Evolutionary conservation across 1,284 basidiomycete species (phyloP).

Genomic region (Sparassis latifolia): DNA sequence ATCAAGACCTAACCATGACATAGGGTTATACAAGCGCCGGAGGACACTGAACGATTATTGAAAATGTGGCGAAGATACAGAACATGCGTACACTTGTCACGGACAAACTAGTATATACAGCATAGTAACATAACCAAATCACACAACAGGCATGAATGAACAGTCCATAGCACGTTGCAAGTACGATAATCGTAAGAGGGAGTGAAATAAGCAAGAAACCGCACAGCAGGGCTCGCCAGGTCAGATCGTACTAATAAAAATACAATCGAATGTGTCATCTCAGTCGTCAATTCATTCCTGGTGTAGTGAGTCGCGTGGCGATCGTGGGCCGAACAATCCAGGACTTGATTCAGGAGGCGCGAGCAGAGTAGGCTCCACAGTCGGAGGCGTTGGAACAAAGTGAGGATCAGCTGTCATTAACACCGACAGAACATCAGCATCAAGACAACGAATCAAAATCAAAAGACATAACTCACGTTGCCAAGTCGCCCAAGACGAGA

Average conservation of each 20-base stretch:
- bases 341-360: constrained; percentile 49
- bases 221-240: too few relatives aligned
- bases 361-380: constrained; percentile 40
- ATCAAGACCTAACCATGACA: too few relatives aligned
- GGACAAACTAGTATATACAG: too few relatives aligned
- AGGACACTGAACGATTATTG: too few relatives aligned
- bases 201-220: too few relatives aligned
- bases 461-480: constrained; percentile 43
- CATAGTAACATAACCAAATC: too few relatives aligned
- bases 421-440: neutral
- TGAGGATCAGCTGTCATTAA: constrained; percentile 14
- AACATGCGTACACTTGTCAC: too few relatives aligned
- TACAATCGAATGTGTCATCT: neutral
- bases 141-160: too few relatives aligned
- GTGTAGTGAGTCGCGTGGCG: constrained; percentile 36
- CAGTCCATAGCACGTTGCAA: neutral
- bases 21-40: too few relatives aligned
- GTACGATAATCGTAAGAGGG: neutral
- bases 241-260: neutral
- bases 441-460: neutral
- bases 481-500: constrained; percentile 58
- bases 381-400: constrained; percentile 31
- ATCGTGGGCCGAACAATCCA: constrained; percentile 60
- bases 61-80: too few relatives aligned
- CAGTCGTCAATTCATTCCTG: constrained; percentile 5